Evolutionary conservation across 352 stramenopile species (phyloP).

Genomic region (Phytophthora idaei): DNA sequence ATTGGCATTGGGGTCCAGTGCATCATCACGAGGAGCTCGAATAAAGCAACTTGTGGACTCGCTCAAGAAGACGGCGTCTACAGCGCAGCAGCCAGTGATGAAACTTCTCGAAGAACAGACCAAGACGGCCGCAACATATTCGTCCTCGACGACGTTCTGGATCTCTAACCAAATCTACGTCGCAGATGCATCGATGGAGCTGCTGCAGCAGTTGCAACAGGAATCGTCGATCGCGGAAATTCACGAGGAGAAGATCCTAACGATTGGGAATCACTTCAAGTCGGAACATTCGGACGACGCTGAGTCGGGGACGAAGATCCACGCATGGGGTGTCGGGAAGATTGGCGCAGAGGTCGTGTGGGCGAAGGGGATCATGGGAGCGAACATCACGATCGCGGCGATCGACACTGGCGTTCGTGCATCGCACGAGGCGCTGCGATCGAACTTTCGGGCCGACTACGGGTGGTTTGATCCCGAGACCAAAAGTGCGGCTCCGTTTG

Average conservation of each 20-base stretch:
- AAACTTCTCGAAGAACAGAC: constrained; percentile 25
- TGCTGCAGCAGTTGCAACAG: constrained; percentile 29
- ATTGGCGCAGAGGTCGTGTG: constrained; percentile 47
- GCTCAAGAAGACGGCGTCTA: constrained; percentile 19
- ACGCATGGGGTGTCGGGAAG: constrained; percentile 37
- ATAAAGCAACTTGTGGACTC: constrained; percentile 30
- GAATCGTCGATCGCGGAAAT: constrained; percentile 39
- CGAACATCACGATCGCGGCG: constrained; percentile 39
- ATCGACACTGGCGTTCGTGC: constrained; percentile 49
- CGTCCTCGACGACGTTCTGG: constrained; percentile 35
- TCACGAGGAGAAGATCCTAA: constrained; percentile 32
- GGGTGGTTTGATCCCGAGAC: constrained; percentile 42
- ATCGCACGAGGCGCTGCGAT: constrained; percentile 44
- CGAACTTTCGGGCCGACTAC: constrained; percentile 21
- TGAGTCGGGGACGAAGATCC: constrained; percentile 15
- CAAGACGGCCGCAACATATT: constrained; percentile 6
- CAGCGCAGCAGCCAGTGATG: constrained; percentile 14
- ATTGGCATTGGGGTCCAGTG: background rate
- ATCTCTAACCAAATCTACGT: constrained; percentile 49
- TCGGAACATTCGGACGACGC: constrained; percentile 14
- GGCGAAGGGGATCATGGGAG: constrained; percentile 30
- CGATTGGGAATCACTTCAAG: constrained; percentile 29
- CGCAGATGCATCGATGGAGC: constrained; percentile 26
- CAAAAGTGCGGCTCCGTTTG: constrained; percentile 25
- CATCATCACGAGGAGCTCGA: constrained; percentile 16